Conservation (phyloP, 495 filamentous ascomycete genomes). For the Halenospora varia region DNA sequence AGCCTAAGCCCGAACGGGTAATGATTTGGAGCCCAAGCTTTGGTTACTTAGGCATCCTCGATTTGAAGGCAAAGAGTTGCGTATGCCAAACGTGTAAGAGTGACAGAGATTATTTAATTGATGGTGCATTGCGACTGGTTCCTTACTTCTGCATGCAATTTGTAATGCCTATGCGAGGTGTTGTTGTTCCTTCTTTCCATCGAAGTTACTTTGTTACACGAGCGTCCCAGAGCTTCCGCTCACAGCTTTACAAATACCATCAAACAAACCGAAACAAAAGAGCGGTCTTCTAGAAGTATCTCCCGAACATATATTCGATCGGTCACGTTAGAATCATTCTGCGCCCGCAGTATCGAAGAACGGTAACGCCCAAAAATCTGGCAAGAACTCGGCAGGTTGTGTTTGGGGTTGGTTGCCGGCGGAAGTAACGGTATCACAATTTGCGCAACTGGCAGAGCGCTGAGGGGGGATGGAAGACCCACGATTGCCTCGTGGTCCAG, state of each 20-base stretch:
- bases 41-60: not conserved
- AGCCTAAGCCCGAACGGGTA: not conserved
- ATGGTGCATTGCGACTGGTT: not conserved
- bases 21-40: not conserved
- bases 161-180: not conserved
- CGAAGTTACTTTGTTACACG: slow-evolving; percentile 1
- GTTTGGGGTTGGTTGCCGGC: too few relatives aligned
- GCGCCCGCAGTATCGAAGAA: too few relatives aligned
- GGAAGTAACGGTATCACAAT: not conserved
- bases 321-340: too few relatives aligned
- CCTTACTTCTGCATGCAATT: not conserved
- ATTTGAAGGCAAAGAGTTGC: not conserved
- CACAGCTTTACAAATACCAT: not conserved
- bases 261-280: not conserved
- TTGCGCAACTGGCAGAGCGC: not conserved
- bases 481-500: slow-evolving; percentile 12
- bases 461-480: slow-evolving; percentile 12
- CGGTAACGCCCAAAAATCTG: too few relatives aligned
- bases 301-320: not conserved
- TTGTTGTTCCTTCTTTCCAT: not conserved
- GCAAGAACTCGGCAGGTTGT: too few relatives aligned
- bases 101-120: too few relatives aligned
- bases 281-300: not conserved
- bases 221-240: not conserved
- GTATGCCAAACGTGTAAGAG: too few relatives aligned